Conservation (phyloP, 768 basidiomycete species). For the Pholiota microspora region DNA sequence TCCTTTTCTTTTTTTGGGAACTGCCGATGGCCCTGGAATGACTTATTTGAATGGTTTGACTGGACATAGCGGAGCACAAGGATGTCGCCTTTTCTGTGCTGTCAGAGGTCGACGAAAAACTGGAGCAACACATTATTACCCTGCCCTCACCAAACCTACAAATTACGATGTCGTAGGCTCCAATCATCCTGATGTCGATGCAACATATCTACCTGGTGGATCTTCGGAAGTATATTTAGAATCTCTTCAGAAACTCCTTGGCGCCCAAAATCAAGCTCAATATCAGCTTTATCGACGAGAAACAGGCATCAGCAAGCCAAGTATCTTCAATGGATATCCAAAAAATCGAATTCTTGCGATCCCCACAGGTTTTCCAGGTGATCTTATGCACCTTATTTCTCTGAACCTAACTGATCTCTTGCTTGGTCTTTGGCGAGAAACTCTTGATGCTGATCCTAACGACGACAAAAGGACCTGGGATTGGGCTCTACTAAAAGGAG, state of each 20-base stretch:
- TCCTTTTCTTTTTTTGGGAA: not conserved
- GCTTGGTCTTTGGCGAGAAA: slow-evolving; percentile 31
- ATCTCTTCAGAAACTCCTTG: slow-evolving; percentile 17
- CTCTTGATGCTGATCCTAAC: slow-evolving; percentile 20
- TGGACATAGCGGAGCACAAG: slow-evolving; percentile 23
- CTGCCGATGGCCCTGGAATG: slow-evolving; percentile 28
- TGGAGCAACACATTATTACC: slow-evolving; percentile 29
- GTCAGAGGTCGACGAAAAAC: slow-evolving; percentile 28
- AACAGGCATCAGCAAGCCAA: slow-evolving; percentile 34
- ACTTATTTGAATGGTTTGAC: slow-evolving; percentile 23
- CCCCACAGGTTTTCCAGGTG: slow-evolving; percentile 33
- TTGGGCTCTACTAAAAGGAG: slow-evolving; percentile 27
- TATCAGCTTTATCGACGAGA: slow-evolving; percentile 17
- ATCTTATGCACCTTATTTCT: slow-evolving; percentile 40
- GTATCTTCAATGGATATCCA: slow-evolving; percentile 34
- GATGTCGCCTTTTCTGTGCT: slow-evolving; percentile 29
- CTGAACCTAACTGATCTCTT: slow-evolving; percentile 39
- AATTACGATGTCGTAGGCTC: slow-evolving; percentile 22
- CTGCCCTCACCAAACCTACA: slow-evolving; percentile 25
- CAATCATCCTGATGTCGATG: slow-evolving; percentile 16
- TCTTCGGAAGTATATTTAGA: slow-evolving; percentile 13
- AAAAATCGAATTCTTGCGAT: slow-evolving; percentile 20
- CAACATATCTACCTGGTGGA: slow-evolving; percentile 1
- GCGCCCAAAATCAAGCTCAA: slow-evolving; percentile 11
- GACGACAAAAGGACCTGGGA: slow-evolving; percentile 19